Evolutionary conservation across 2,329 filamentous ascomycete species (phyloP).

Genomic region (Metarhizium robertsii): DNA sequence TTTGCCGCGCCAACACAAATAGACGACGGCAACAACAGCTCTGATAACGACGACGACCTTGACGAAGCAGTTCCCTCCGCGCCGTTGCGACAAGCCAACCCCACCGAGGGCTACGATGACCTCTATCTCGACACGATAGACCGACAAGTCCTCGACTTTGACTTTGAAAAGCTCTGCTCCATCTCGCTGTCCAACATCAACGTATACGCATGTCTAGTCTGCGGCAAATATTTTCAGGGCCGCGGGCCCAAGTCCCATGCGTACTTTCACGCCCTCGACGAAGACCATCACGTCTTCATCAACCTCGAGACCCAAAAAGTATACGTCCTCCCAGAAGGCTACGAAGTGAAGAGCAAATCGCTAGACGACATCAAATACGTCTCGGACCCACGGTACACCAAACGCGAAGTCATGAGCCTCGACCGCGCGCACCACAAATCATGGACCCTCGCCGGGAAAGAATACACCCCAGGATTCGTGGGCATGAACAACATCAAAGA

Average conservation of each 20-base stretch:
- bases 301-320: conserved; percentile 92
- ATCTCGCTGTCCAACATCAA: conserved; percentile 96
- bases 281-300: conserved; percentile 95
- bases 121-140: conserved; percentile 97
- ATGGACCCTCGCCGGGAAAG: conserved; percentile 64
- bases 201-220: conserved; percentile 94
- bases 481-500: conserved; percentile 99
- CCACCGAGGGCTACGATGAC: conserved; percentile 83
- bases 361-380: conserved; percentile 98
- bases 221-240: conserved; percentile 96
- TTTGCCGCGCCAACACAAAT: conserved; percentile 15
- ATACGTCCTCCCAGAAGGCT: conserved; percentile 89
- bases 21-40: conserved; percentile 21
- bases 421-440: conserved; percentile 47
- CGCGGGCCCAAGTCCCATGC: conserved; percentile 89
- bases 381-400: conserved; percentile 79
- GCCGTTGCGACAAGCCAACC: conserved; percentile 63
- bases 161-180: conserved; percentile 98
- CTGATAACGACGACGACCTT: conserved; percentile 23
- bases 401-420: conserved; percentile 68
- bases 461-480: conserved; percentile 89
- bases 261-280: conserved; percentile 93
- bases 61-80: conserved; percentile 27
- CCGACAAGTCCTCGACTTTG: conserved; percentile 86
- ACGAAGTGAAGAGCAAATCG: conserved; percentile 90